phyloP scores from a whole-genome alignment of 1,284 basidiomycete genomes.

The Sporisorium sorghi region DNA sequence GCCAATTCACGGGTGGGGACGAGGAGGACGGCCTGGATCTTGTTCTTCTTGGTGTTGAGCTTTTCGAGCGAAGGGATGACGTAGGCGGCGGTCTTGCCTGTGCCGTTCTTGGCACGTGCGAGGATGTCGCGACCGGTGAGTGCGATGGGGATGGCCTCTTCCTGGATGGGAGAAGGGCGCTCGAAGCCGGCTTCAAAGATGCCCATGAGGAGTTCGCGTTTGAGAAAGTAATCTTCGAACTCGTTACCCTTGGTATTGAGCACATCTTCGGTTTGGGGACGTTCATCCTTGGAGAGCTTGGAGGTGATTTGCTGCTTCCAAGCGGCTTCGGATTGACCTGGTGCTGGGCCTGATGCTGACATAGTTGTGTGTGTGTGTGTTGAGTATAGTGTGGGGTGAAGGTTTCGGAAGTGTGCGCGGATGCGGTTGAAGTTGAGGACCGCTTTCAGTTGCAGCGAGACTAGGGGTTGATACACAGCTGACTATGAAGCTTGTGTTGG shows the following conservation, averaged over 20 bases:
- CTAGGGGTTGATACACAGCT: not conserved
- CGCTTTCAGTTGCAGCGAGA: no score
- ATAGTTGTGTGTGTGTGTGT: constrained; percentile 37
- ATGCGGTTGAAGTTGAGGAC: not conserved
- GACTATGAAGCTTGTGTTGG: not conserved
- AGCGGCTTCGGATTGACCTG: constrained; percentile 57
- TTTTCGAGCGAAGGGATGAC: constrained; percentile 96
- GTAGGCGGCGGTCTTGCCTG: constrained; percentile 91
- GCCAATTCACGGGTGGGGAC: constrained; percentile 69
- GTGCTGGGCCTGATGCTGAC: constrained; percentile 58
- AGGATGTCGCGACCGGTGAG: constrained; percentile 79
- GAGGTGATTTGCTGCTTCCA: constrained; percentile 57
- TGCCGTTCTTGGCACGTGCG: constrained; percentile 75
- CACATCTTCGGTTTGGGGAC: constrained; percentile 69
- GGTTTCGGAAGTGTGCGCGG: not conserved
- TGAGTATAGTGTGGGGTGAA: not conserved
- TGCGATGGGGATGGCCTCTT: constrained; percentile 77
- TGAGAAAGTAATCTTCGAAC: constrained; percentile 69
- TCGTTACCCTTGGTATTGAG: constrained; percentile 69
- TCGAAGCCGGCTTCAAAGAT: constrained; percentile 77
- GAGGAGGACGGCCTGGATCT: constrained; percentile 79
- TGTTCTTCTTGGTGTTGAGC: constrained; percentile 84
- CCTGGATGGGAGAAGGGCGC: constrained; percentile 95
- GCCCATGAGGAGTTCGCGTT: constrained; percentile 69
- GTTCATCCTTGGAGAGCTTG: constrained; percentile 59